Base-by-base conservation (phyloP, 2,329 filamentous ascomycete species). In the Exophiala alcalophila region DNA sequence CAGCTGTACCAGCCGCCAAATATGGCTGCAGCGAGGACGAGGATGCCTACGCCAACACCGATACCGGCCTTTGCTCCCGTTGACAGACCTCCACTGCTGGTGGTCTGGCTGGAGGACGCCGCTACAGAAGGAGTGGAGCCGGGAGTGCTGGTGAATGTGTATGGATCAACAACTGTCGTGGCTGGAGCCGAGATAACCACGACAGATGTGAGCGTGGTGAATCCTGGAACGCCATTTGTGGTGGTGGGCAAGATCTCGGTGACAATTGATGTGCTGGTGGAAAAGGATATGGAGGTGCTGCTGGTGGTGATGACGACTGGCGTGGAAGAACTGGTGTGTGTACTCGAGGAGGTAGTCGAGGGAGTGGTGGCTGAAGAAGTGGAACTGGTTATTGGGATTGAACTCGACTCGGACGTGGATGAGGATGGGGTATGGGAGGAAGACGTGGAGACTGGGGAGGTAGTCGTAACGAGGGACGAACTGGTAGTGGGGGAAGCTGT, bases 11-110 rank as follows among this genome's bases (percentile, higher is more conserved):
- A 50, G 16, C 40, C 46, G 16, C 53, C 53, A 15, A 56, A 53
- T 18, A 52, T 47, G 19, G 51, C 53, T 8, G 44, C 49, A 12
- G 41, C 50, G 11, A 54, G 28, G 12, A 50, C 51, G 10, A 42
- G 37, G 16, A 54, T 24, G 16, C 46, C 53, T 3, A 56, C 47
- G 14, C 53, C 53, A 18, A 42, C 50, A 9, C 53, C 53, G 31
- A 56, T 56, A 11, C 53, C 53, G 15, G 53, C 52, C 44, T 56
- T 56, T 25, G 53, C 49, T 6, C 53, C 53, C 9, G 53, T 52
- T 3, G 53, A 56, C 11, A 56, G 34, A 7, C 53, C 46, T 23
- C 45, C 33, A 18, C 45, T 32, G 16, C 47, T 12, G 29, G 25
- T 20, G n/a, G 23, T 30, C 10, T 26, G 33, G 24, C 24, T 34